A percentile compares a stretch with the other conserved stretches of the same genome.
phyloP scores from a whole-genome alignment of 2,329 filamentous ascomycete species.

The Fusarium stilboides region DNA sequence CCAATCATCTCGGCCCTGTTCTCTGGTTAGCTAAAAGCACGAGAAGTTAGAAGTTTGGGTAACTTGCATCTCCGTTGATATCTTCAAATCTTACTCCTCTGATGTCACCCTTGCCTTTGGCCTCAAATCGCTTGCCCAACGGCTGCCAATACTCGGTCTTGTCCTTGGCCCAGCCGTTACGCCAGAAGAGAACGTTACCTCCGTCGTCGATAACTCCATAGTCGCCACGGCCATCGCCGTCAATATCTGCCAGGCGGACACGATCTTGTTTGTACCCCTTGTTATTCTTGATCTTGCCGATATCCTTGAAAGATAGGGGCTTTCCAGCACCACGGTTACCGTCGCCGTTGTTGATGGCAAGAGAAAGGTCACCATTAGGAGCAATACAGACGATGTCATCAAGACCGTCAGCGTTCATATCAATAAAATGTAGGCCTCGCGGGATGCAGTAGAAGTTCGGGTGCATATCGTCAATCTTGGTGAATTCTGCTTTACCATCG shows the following conservation, averaged over 20 bases:
- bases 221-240: conserved; percentile 1
- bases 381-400: not conserved
- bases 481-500: conserved; percentile 1
- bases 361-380: not conserved
- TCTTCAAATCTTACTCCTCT: no score
- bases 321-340: not conserved
- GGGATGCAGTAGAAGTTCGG: conserved; percentile 15
- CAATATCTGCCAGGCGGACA: not conserved
- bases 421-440: conserved; percentile 17
- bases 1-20: not conserved
- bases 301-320: not conserved
- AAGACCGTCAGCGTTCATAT: conserved; percentile 16
- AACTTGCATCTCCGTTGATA: not conserved
- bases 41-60: not conserved
- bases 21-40: not conserved
- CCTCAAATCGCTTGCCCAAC: no score
- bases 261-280: not conserved
- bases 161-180: no score
- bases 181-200: no score
- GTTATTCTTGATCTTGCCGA: not conserved
- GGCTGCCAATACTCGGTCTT: no score
- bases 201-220: not conserved
- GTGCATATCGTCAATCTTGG: conserved; percentile 18
- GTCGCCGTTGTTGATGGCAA: not conserved
- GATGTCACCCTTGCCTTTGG: no score